phyloP scores from a whole-genome alignment of 441 rosid genomes.

The Gossypium trilobum region DNA sequence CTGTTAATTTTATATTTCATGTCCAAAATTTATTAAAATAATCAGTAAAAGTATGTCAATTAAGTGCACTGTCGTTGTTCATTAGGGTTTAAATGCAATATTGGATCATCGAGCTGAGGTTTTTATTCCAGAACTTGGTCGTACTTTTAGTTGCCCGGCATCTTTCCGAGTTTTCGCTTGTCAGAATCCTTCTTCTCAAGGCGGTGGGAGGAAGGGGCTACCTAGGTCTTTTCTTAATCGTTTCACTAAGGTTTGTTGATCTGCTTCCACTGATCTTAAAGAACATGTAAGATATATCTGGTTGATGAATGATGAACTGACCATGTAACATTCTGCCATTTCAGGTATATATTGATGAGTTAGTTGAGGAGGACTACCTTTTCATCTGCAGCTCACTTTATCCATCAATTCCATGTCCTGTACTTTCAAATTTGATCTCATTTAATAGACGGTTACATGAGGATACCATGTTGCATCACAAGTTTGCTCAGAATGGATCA shows the following conservation, averaged over 20 bases:
- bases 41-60: background rate
- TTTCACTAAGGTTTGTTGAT: constrained; percentile 64
- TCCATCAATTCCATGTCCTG: constrained; percentile 58
- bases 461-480: constrained; percentile 63
- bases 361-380: constrained; percentile 80
- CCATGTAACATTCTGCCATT: constrained; percentile 14
- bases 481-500: constrained; percentile 84
- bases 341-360: constrained; percentile 90
- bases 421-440: constrained; percentile 64
- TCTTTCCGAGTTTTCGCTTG: constrained; percentile 92
- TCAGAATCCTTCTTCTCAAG: constrained; percentile 96
- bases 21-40: background rate
- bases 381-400: constrained; percentile 70
- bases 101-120: constrained; percentile 97
- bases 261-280: background rate
- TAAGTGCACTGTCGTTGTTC: background rate
- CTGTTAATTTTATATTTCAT: constrained; percentile 6
- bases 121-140: constrained; percentile 86
- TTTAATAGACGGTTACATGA: constrained; percentile 78
- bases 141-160: constrained; percentile 70
- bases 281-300: background rate
- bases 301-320: constrained; percentile 9
- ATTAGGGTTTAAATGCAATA: constrained; percentile 90
- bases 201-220: constrained; percentile 98
- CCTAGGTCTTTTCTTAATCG: constrained; percentile 97